These are phyloP conservation scores for Fusarium sp. DNA, from an alignment of 2,329 filamentous ascomycete genomes.

Conservation along the genomic window DNA sequence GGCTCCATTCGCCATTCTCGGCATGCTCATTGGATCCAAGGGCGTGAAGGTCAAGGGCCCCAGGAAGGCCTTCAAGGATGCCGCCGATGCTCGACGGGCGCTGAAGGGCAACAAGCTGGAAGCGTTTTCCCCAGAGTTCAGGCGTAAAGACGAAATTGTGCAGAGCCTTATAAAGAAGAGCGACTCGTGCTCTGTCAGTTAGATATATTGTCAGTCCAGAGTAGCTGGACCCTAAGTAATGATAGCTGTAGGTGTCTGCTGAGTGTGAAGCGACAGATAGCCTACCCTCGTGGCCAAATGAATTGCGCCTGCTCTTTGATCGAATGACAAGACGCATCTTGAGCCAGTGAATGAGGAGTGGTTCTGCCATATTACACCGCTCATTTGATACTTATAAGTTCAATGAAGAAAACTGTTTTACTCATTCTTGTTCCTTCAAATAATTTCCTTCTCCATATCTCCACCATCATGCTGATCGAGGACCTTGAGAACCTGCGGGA, in stretches of 20 bases:
- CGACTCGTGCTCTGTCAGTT: too few relatives aligned
- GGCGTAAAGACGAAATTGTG: background rate
- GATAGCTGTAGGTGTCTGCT: too few relatives aligned
- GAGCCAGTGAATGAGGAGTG: too few relatives aligned
- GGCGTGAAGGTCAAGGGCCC: background rate
- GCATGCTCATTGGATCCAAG: conserved; percentile 29
- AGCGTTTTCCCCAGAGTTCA: background rate
- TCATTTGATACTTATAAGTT: background rate
- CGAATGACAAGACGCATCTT: too few relatives aligned
- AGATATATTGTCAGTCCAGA: too few relatives aligned
- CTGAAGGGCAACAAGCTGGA: background rate
- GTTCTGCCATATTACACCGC: background rate
- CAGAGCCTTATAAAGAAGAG: background rate
- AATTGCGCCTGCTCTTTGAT: too few relatives aligned
- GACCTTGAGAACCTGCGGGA: background rate
- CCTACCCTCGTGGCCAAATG: too few relatives aligned
- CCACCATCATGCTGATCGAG: background rate
- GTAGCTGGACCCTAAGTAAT: too few relatives aligned
- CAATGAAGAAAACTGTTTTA: background rate
- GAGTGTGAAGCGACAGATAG: too few relatives aligned
- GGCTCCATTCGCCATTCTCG: conserved; percentile 47
- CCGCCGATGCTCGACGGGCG: background rate
- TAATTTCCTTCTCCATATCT: background rate
- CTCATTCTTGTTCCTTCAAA: background rate
- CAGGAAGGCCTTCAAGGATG: background rate